These are phyloP conservation scores for Acacia melanoxylon DNA, from an alignment of 306 rosid species.

Conservation along the genomic window DNA sequence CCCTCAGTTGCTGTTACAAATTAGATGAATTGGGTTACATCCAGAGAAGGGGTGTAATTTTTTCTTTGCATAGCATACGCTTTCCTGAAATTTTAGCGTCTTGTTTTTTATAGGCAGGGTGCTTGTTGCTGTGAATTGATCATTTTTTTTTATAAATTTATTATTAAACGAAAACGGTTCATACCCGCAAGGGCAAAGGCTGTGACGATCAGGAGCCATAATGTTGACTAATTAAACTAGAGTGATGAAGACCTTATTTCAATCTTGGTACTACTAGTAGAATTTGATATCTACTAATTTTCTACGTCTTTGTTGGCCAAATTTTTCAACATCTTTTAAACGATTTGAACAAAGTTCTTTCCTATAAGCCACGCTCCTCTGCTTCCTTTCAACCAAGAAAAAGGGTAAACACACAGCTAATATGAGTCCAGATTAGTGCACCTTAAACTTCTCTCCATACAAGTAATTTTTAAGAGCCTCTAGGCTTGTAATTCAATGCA, in stretches of 20 bases:
- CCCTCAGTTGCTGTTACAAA: constrained; percentile 28
- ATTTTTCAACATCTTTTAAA: background rate
- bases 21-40: constrained; percentile 11
- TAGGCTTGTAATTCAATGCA: background rate
- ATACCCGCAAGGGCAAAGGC: background rate
- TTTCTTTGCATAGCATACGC: constrained; percentile 24
- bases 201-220: background rate
- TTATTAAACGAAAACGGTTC: background rate
- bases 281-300: background rate
- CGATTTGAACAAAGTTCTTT: background rate
- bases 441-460: background rate
- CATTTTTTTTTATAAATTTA: background rate
- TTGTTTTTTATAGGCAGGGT: background rate
- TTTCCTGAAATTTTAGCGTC: background rate
- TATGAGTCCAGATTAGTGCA: background rate
- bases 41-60: constrained; percentile 16
- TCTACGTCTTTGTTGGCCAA: background rate
- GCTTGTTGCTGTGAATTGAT: background rate
- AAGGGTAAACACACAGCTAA: background rate
- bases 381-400: background rate
- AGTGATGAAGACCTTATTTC: background rate
- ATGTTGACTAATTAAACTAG: background rate
- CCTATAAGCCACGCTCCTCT: background rate
- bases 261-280: background rate
- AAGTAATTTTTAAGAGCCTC: background rate